phyloP scores from a whole-genome alignment of 2,329 filamentous ascomycete genomes.

The Capronia coronata region DNA sequence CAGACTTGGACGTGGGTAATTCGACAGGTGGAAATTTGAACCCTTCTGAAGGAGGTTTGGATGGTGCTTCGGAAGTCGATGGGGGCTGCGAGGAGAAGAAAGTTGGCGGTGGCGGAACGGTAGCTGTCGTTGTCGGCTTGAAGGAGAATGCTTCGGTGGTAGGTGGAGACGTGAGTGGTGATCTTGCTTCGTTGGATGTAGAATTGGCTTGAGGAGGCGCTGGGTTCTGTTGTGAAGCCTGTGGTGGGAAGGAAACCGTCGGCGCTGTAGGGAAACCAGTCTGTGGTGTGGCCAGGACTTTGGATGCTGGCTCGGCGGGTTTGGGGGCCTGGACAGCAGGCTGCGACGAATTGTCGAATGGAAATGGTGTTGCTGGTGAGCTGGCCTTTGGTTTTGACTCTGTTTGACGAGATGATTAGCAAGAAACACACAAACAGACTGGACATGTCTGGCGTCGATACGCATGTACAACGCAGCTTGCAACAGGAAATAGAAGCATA shows the following conservation, averaged over 20 bases:
- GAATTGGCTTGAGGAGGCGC: background rate
- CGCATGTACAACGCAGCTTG: background rate
- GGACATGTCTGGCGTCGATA: background rate
- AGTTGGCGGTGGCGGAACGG: background rate
- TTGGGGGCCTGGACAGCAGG: background rate
- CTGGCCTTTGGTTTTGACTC: background rate
- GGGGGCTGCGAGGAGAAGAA: background rate
- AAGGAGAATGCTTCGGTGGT: slow-evolving; percentile 1
- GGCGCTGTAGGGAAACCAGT: background rate
- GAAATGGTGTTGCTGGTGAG: background rate
- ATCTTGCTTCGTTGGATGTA: background rate
- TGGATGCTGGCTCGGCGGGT: background rate
- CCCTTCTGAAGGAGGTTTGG: slow-evolving; percentile 4
- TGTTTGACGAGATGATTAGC: background rate
- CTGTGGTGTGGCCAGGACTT: background rate
- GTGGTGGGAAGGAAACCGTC: background rate
- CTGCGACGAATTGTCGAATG: slow-evolving; percentile 1
- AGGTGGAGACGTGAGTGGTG: background rate
- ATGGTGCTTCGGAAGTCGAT: background rate
- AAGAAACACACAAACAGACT: background rate
- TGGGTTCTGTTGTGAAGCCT: slow-evolving; percentile 1
- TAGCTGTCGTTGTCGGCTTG: background rate
- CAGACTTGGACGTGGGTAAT: background rate
- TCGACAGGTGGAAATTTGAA: slow-evolving; percentile 10
- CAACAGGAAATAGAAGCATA: background rate